phyloP scores from a whole-genome alignment of 2,329 filamentous ascomycete species.

The Fusarium anguioides region DNA sequence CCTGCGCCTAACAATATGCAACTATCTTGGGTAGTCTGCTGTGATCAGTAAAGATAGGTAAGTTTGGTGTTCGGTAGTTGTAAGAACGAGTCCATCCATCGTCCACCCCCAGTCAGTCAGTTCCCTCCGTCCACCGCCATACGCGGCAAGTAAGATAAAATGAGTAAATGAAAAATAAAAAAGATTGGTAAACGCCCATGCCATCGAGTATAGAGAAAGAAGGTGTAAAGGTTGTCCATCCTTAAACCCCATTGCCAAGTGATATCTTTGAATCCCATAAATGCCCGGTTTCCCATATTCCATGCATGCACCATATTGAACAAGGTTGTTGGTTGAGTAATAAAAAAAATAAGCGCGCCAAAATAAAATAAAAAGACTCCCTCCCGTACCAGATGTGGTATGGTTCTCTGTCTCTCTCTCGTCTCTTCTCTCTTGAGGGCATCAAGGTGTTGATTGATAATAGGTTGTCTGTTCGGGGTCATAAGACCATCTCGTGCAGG shows the following conservation, averaged over 20 bases:
- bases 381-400: conserved; percentile 22
- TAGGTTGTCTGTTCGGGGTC: conserved; percentile 14
- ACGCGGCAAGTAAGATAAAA: conserved; percentile 5
- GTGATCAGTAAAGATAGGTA: conserved; percentile 16
- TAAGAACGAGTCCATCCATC: neutral
- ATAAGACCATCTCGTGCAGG: conserved; percentile 28
- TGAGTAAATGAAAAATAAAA: too few species aligned
- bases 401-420: conserved; percentile 7
- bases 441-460: conserved; percentile 13
- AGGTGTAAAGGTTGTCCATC: conserved; percentile 12
- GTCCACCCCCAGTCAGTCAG: too few species aligned
- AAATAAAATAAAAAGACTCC: conserved; percentile 24
- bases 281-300: conserved; percentile 36
- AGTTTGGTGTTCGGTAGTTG: conserved; percentile 1
- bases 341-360: conserved; percentile 27
- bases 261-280: conserved; percentile 37
- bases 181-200: conserved; percentile 29
- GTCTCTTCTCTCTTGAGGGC: neutral
- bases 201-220: conserved; percentile 23
- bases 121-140: conserved; percentile 9
- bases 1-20: conserved; percentile 43
- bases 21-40: conserved; percentile 28
- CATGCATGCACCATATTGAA: conserved; percentile 38
- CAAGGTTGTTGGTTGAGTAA: neutral
- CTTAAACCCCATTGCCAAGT: conserved; percentile 21